Evolutionary conservation across 495 filamentous ascomycete genomes (phyloP), one percentile per base, ranked within the genome.

Genomic region (Penicillium canariense): DNA sequence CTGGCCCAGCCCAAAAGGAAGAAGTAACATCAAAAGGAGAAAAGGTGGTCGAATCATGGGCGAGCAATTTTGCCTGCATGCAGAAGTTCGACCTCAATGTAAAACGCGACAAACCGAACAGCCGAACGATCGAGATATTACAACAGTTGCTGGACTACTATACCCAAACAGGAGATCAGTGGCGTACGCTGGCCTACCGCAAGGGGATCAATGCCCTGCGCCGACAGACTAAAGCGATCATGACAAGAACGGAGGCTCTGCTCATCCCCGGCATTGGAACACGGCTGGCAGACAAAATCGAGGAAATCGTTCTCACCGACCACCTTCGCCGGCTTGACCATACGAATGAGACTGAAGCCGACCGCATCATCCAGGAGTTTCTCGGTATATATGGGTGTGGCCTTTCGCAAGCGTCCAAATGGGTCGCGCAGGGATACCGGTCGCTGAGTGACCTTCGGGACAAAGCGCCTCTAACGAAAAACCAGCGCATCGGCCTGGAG

Each of bases 71-170:
- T 63, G 74, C 78, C 43, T 90, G 87, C 67, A 89, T 91, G 87
- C 75, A 82, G 17, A 79, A 80, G 58, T 75, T 79, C 40, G 78
- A 84, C 52, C 70, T 68, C 1, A 66, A 53, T 9, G 57, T 62
- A 12, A 62, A 63, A 8, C 44, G 49, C 0, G 55, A 68, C 2
- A 85, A 78, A 27, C 89, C 90, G 0, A 97, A 97, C 62, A 72
- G 71, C 2, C 71, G 79, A 9, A 96, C 90, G 0, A 93, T 95
- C 48, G 80, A 86, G 26, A 68, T 92, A n/a, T 75, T 96, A 5
- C 81, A 92, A 57, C 76, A 88, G 57, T 93, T 97, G 90, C 77
- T 81, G 45, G 83, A 88, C 50, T 90, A 95, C 69, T 96, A 96
- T 66, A 82, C 76, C 2, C 78, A 84, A 12, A 83, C 78, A 6